These are phyloP conservation scores for Penstemon barbatus DNA, from an alignment of 257 asterid species.

Conservation along the genomic window DNA sequence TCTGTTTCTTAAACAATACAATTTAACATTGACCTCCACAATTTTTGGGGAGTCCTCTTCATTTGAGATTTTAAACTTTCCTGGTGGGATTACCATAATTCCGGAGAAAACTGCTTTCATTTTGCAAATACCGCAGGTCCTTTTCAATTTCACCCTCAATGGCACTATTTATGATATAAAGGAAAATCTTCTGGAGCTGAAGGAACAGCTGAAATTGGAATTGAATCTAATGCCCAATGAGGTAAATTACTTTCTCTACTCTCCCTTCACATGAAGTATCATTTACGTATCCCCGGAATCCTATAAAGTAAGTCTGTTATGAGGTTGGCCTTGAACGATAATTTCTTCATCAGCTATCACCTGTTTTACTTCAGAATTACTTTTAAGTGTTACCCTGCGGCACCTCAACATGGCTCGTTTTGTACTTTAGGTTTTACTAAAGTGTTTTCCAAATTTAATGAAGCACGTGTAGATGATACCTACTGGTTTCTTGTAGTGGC, in stretches of 20 bases:
- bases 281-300: not conserved
- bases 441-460: not conserved
- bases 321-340: conserved; percentile 3
- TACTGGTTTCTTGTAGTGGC: not conserved
- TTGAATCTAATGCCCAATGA: conserved; percentile 61
- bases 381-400: conserved; percentile 5
- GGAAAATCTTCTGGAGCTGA: conserved; percentile 59
- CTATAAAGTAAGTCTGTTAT: conserved; percentile 1
- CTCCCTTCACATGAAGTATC: conserved; percentile 16
- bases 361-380: conserved; percentile 3
- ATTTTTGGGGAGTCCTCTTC: conserved; percentile 73
- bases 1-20: conserved; percentile 56
- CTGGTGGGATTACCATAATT: conserved; percentile 71
- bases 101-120: conserved; percentile 45
- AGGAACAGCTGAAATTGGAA: conserved; percentile 61
- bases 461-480: conserved; percentile 13
- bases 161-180: conserved; percentile 71
- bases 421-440: conserved; percentile 4
- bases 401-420: conserved; percentile 10
- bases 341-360: conserved; percentile 12
- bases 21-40: conserved; percentile 62
- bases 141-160: conserved; percentile 69
- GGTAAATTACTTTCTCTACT: conserved; percentile 41
- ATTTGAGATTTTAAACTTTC: conserved; percentile 70
- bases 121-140: conserved; percentile 41